phyloP scores from a whole-genome alignment of 139 green algal species.

The Micractinium sp. region DNA sequence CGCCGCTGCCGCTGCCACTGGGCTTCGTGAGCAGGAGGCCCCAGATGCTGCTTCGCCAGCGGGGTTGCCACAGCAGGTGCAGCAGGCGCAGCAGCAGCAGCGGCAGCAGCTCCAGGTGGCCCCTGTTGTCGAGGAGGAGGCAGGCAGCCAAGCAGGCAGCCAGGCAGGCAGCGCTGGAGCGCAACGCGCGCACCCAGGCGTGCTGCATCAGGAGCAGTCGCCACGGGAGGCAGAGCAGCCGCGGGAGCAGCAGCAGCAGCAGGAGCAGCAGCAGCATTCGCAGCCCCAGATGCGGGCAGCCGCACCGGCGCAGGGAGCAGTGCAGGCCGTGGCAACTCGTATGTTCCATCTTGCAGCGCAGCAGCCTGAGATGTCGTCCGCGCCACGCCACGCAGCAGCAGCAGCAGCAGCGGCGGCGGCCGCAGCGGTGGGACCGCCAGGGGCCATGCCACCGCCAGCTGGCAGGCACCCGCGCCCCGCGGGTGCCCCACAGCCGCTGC shows the following conservation, averaged over 20 bases:
- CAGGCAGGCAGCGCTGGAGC: background rate
- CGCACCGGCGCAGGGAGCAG: background rate
- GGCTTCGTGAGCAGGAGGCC: background rate
- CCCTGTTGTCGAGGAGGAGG: background rate
- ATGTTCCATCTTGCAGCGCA: background rate
- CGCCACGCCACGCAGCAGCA: background rate
- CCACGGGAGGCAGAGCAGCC: background rate
- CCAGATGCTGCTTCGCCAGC: background rate
- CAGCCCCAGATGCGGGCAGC: background rate
- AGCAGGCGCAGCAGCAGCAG: constrained; percentile 11
- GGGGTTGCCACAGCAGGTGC: background rate
- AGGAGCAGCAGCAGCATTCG: background rate
- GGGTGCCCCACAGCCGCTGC: background rate
- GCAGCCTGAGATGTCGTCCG: background rate
- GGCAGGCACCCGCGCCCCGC: too few species aligned
- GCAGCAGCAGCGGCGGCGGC: too few species aligned
- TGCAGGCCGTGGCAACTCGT: background rate
- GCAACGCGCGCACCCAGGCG: background rate
- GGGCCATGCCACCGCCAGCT: too few species aligned
- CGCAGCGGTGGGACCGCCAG: too few species aligned
- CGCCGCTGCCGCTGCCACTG: background rate
- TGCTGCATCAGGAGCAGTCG: background rate
- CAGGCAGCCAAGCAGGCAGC: background rate
- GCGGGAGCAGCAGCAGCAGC: background rate
- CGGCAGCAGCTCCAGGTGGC: background rate